Conservation (phyloP, 2,329 filamentous ascomycete genomes). For the Tolypocladium nubicola region DNA sequence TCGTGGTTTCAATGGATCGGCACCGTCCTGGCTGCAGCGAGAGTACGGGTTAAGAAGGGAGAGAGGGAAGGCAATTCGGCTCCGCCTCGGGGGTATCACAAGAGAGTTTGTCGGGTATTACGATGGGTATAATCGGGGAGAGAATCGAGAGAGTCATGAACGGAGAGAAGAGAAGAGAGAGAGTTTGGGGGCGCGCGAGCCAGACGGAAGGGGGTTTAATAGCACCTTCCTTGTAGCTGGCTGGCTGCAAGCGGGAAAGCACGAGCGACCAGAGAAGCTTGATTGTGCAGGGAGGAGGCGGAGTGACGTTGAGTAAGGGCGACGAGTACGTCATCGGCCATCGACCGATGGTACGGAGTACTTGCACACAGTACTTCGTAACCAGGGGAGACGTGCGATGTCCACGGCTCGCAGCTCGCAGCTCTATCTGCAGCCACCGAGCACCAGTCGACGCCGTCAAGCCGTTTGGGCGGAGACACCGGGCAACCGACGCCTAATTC, state of each 20-base stretch:
- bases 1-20: background rate
- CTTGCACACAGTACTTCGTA: background rate
- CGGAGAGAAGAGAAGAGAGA: constrained; percentile 1
- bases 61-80: background rate
- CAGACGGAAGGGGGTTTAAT: constrained; percentile 1
- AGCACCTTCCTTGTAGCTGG: background rate
- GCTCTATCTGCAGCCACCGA: background rate
- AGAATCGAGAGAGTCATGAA: constrained; percentile 6
- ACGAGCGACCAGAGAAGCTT: constrained; percentile 7
- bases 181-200: constrained; percentile 3
- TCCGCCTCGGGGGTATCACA: constrained; percentile 17
- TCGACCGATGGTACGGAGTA: background rate
- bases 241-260: constrained; percentile 2
- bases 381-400: background rate
- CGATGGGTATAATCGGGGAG: constrained; percentile 8
- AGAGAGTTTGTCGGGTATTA: constrained; percentile 11
- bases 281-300: constrained; percentile 7
- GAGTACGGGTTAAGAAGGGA: background rate
- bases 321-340: constrained; percentile 21
- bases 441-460: background rate
- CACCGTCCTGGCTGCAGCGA: background rate
- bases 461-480: background rate
- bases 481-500: background rate
- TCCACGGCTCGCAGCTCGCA: background rate
- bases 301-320: constrained; percentile 23